Evolutionary conservation across 2,329 filamentous ascomycete genomes (phyloP).

Genomic region (Rutstroemia sp.): DNA sequence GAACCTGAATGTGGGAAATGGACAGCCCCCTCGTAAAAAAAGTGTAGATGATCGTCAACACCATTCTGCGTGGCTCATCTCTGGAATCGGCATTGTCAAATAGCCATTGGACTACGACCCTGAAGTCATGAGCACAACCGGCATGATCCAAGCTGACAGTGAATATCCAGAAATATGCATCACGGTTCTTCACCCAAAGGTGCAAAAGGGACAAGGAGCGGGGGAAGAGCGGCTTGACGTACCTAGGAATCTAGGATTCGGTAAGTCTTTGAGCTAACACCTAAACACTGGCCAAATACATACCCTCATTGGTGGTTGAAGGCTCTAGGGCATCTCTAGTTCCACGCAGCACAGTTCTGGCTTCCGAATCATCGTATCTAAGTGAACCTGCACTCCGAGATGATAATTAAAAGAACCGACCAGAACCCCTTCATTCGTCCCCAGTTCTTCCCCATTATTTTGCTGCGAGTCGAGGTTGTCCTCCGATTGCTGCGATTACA

Average conservation of each 20-base stretch:
- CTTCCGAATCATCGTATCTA: too few relatives aligned
- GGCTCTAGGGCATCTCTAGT: background rate
- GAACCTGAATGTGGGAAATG: background rate
- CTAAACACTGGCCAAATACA: slow-evolving; percentile 1
- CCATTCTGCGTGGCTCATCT: background rate
- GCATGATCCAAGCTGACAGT: background rate
- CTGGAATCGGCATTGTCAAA: background rate
- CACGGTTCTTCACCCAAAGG: background rate
- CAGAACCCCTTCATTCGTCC: background rate
- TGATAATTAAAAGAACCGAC: too few relatives aligned
- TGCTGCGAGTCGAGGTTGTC: too few relatives aligned
- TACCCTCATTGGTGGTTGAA: background rate
- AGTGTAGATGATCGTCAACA: background rate
- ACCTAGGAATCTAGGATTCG: too few relatives aligned
- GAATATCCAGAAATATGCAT: too few relatives aligned
- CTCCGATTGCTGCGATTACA: background rate
- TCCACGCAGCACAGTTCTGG: background rate
- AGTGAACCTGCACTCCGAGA: too few relatives aligned
- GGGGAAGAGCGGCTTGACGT: background rate
- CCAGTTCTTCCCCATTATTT: background rate
- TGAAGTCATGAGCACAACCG: background rate
- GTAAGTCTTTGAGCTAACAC: background rate
- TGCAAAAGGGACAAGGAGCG: background rate
- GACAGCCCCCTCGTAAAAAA: background rate
- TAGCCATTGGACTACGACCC: background rate